Base-by-base conservation (phyloP, 306 rosid species). In the Vigna mungo region DNA sequence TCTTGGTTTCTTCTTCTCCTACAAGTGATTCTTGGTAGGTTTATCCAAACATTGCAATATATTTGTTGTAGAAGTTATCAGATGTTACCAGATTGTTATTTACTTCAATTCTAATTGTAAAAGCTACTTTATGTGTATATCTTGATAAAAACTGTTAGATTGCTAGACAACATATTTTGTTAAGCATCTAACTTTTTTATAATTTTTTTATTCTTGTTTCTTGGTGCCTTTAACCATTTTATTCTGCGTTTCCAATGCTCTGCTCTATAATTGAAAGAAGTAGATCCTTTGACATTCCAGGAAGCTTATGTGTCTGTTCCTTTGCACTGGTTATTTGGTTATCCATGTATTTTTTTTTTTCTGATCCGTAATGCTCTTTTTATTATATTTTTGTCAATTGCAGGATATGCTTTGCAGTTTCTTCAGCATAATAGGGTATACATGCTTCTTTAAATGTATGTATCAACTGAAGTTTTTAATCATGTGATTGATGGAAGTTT, bases 361-460 rank as follows among this genome's bases (percentile, higher is more conserved):
- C 48, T 30, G 48, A 67, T 71, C 66, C 65, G 59, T 41, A 70
- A 14, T 85, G 80, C 80, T 89, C 12, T 39, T 83, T 58, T 47
- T 49, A 59, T 82, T 76, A 73, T 43, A 21, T 56, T 81, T 78
- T 87, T 37, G 63, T 76, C 37, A 46, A 58, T 75, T 80, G 84
- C 96, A 96, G 99, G 99, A 96, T 76, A 92, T 92, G 97, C 89
- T 96, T 62, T 96, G 97, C 92, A 91, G 99, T 94, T 91, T 96
- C 89, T 90, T 92, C 97, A 96, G 78, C 87, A 89, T 96, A 84
- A 80, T 96, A 76, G 98, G 98, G 99, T 96, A 86, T 48, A 87
- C 39, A 76, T 59, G 39, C 54, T 44, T 62, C 61, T 74, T 59
- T 62, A 77, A 62, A 30, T 18, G 41, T 68, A 51, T 65, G 64